These are phyloP conservation scores for Neospermospora avenae DNA, from an alignment of 2,329 filamentous ascomycete genomes.

Conservation along the genomic window DNA sequence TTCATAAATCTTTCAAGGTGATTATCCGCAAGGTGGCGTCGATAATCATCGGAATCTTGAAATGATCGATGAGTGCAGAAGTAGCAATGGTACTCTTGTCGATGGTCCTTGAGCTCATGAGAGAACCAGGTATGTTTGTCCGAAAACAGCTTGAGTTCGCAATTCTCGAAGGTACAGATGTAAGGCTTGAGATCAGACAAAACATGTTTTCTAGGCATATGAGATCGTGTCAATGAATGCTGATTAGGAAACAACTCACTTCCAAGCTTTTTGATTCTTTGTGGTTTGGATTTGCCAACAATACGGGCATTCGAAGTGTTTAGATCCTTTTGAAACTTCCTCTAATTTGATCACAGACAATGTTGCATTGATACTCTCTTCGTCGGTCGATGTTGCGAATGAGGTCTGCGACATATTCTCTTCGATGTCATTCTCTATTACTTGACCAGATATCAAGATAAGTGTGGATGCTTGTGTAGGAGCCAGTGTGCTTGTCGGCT, in stretches of 20 bases:
- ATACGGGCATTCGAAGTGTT: constrained; percentile 18
- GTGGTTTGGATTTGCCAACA: constrained; percentile 21
- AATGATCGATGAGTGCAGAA: constrained; percentile 21
- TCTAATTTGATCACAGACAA: constrained; percentile 13
- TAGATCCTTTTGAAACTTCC: constrained; percentile 7
- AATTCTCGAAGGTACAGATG: constrained; percentile 34
- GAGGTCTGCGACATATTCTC: constrained; percentile 16
- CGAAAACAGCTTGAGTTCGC: constrained; percentile 29
- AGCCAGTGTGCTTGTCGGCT: constrained; percentile 9
- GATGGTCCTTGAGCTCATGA: constrained; percentile 31
- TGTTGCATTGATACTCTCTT: background rate
- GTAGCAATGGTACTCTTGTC: constrained; percentile 25
- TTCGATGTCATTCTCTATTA: constrained; percentile 6
- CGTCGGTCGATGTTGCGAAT: constrained; percentile 14
- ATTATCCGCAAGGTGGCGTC: constrained; percentile 5
- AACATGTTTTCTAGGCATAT: constrained; percentile 29
- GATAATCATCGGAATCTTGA: background rate
- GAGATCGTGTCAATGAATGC: background rate
- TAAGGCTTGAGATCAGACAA: constrained; percentile 34
- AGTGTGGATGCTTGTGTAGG: constrained; percentile 9
- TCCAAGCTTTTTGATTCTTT: constrained; percentile 23
- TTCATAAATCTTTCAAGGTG: constrained; percentile 13
- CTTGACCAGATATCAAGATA: background rate
- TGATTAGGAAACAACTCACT: constrained; percentile 15
- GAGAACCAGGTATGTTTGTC: constrained; percentile 31